Conservation (phyloP, 129 eudicot species). For the Flaveria bidentis region DNA sequence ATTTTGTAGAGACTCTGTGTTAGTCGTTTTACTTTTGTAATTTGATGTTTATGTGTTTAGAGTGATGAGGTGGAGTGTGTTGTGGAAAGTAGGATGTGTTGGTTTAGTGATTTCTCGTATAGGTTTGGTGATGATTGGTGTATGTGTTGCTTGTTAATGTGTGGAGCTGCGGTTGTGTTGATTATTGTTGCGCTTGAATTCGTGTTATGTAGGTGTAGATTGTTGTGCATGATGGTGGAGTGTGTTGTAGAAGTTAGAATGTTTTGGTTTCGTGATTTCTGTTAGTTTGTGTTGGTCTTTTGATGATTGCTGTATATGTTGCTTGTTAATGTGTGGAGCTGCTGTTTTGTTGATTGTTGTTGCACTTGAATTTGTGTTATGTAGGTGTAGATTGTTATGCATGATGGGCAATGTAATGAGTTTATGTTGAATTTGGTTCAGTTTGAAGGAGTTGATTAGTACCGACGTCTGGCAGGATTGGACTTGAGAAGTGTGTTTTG, state of each 20-base stretch:
- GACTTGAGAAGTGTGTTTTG: slow-evolving; percentile 1
- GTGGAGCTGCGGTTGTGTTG: neutral
- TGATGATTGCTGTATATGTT: slow-evolving; percentile 8
- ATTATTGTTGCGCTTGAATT: neutral
- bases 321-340: slow-evolving; percentile 2
- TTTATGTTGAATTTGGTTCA: slow-evolving; percentile 26
- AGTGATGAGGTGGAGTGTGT: neutral
- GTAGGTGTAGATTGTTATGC: slow-evolving; percentile 15
- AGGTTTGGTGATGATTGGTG: neutral
- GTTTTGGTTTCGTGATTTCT: neutral
- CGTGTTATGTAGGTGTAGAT: slow-evolving; percentile 15
- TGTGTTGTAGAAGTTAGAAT: slow-evolving; percentile 9
- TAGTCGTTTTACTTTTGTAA: neutral
- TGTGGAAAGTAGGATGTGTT: slow-evolving; percentile 9
- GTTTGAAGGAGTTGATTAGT: slow-evolving; percentile 23
- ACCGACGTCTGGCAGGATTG: slow-evolving; percentile 1
- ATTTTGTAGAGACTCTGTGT: neutral
- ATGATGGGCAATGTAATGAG: slow-evolving; percentile 9
- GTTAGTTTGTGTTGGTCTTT: slow-evolving; percentile 13
- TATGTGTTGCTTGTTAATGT: slow-evolving; percentile 14
- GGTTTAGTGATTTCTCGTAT: neutral
- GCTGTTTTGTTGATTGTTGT: slow-evolving; percentile 1
- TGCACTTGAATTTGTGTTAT: slow-evolving; percentile 9
- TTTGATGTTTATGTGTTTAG: neutral
- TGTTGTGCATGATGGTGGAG: slow-evolving; percentile 5